These are phyloP conservation scores for Tilletiopsis washingtonensis DNA, from an alignment of 1,284 basidiomycete genomes.

Conservation along the genomic window DNA sequence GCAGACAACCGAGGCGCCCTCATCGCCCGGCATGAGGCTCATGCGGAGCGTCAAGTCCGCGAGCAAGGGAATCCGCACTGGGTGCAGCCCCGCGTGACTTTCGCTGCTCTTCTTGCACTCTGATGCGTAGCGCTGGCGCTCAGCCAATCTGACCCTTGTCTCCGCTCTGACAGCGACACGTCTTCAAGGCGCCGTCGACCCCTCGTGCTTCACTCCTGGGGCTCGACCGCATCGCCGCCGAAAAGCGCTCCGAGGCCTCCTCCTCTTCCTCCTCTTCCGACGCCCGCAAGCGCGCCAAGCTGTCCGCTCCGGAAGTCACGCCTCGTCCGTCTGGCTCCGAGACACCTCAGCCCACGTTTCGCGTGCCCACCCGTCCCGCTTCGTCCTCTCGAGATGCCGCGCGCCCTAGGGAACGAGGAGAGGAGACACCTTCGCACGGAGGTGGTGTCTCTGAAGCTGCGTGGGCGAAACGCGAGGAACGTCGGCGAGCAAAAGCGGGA, in stretches of 20 bases:
- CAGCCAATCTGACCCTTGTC: constrained; percentile 6
- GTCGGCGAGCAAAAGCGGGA: constrained; percentile 13
- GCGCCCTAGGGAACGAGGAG: neutral
- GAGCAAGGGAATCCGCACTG: too few relatives aligned
- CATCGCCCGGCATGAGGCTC: too few relatives aligned
- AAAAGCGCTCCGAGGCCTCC: constrained; percentile 60
- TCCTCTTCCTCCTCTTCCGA: constrained; percentile 8
- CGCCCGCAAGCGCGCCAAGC: constrained; percentile 8
- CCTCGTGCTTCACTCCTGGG: constrained; percentile 60
- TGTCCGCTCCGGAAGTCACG: constrained; percentile 10
- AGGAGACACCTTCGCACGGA: constrained; percentile 29
- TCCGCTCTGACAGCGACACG: too few relatives aligned
- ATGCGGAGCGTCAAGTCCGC: too few relatives aligned
- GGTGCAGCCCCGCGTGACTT: neutral
- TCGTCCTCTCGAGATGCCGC: neutral
- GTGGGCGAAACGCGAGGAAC: constrained; percentile 19
- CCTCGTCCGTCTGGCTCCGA: neutral
- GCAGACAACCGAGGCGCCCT: too few relatives aligned
- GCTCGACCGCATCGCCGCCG: constrained; percentile 73
- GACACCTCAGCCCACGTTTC: constrained; percentile 20
- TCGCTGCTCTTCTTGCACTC: constrained; percentile 1
- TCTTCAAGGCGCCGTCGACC: constrained; percentile 53
- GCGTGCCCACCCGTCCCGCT: constrained; percentile 18
- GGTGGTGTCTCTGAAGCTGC: constrained; percentile 27
- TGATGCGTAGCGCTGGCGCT: neutral